Percentiles rank a stretch among this genome's conserved stretches.
phyloP scores from a whole-genome alignment of 176 grass and related monocot genomes.

The Oryza meyeriana region DNA sequence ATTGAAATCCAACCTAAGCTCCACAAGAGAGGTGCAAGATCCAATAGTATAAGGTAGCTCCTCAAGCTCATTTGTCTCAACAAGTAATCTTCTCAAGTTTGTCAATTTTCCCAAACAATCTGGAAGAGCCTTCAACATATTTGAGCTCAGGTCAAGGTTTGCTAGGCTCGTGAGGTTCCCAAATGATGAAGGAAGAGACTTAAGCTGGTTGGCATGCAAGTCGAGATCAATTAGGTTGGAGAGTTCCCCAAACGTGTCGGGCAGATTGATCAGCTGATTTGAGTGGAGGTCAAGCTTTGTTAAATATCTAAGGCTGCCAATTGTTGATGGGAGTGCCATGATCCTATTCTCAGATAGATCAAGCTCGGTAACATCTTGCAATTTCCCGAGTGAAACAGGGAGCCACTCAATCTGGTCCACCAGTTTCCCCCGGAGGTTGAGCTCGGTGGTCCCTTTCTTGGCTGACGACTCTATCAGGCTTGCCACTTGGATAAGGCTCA shows the following conservation, averaged over 20 bases:
- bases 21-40: constrained; percentile 70
- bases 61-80: constrained; percentile 87
- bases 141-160: constrained; percentile 82
- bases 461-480: constrained; percentile 87
- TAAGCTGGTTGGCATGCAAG: constrained; percentile 72
- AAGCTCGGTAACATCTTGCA: constrained; percentile 77
- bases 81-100: constrained; percentile 75
- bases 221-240: constrained; percentile 78
- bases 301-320: constrained; percentile 76
- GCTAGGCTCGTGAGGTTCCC: constrained; percentile 66
- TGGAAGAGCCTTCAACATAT: constrained; percentile 64
- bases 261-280: constrained; percentile 86
- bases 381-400: constrained; percentile 87
- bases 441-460: constrained; percentile 60
- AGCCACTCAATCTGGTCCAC: constrained; percentile 95
- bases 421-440: constrained; percentile 82
- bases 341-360: constrained; percentile 91
- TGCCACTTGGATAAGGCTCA: constrained; percentile 97
- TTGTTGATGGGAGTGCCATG: constrained; percentile 72
- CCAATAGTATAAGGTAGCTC: constrained; percentile 96
- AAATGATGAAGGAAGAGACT: constrained; percentile 76
- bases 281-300: constrained; percentile 91
- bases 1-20: constrained; percentile 93
- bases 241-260: constrained; percentile 89
- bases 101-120: constrained; percentile 74